Percentiles rank a stretch among this genome's conserved stretches.
These are phyloP conservation scores for Diplodia seriata DNA, from an alignment of 2,329 filamentous ascomycete genomes.

Conservation along the genomic window DNA sequence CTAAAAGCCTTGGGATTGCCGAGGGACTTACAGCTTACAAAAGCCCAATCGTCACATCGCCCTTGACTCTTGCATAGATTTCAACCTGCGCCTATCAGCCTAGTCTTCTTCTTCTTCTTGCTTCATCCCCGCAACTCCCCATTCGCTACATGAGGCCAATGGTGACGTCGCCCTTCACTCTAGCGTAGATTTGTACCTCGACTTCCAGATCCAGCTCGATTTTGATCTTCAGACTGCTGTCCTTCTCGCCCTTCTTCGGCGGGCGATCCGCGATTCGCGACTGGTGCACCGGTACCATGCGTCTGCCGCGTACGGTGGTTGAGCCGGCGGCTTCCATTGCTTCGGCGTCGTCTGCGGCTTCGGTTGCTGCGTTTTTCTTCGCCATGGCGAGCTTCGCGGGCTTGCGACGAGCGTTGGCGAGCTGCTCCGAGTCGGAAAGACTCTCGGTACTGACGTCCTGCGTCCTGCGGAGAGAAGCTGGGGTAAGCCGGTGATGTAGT, in stretches of 20 bases:
- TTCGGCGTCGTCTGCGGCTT: too few relatives aligned
- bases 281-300: constrained; percentile 45
- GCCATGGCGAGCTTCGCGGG: too few relatives aligned
- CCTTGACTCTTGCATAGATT: constrained; percentile 48
- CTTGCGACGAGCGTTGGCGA: too few relatives aligned
- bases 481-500: too few relatives aligned
- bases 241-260: constrained; percentile 53
- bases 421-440: too few relatives aligned
- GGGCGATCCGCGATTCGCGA: constrained; percentile 51
- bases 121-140: too few relatives aligned
- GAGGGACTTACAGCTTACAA: constrained; percentile 39
- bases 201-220: constrained; percentile 70
- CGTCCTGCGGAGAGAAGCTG: too few relatives aligned
- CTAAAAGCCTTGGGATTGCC: constrained; percentile 2
- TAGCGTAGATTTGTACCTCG: constrained; percentile 67
- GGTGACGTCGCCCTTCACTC: constrained; percentile 66
- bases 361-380: too few relatives aligned
- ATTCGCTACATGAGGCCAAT: constrained; percentile 42
- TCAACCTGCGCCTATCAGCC: constrained; percentile 47
- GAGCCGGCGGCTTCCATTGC: too few relatives aligned
- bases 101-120: too few relatives aligned
- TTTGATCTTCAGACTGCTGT: constrained; percentile 64
- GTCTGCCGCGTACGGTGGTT: constrained; percentile 31
- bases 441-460: too few relatives aligned
- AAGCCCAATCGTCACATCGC: constrained; percentile 49